A percentile compares a stretch with the other conserved stretches of the same genome.
Conservation (phyloP, 164 flowering plant genomes). For the Dillenia turbinata region DNA sequence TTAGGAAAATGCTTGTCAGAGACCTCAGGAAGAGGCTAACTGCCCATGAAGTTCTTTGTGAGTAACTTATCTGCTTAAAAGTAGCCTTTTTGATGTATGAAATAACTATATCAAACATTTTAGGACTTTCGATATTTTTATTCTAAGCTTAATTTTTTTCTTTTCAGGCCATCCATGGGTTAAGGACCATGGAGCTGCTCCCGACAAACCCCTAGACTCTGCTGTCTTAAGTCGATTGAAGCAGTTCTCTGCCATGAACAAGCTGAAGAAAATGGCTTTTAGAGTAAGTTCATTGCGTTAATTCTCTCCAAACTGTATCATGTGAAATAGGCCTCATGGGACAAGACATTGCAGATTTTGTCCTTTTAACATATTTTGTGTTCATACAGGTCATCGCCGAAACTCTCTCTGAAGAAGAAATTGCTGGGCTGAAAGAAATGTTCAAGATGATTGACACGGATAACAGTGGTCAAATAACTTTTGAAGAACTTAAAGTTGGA, state of each 20-base stretch:
- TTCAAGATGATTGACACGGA: constrained; percentile 87
- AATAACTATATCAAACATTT: background rate
- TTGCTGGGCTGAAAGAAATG: constrained; percentile 86
- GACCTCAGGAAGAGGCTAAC: constrained; percentile 67
- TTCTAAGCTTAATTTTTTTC: background rate
- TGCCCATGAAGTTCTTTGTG: constrained; percentile 80
- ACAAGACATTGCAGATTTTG: background rate
- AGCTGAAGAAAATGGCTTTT: constrained; percentile 84
- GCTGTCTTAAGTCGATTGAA: constrained; percentile 73
- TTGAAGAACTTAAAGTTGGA: constrained; percentile 82
- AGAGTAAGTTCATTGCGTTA: constrained; percentile 43
- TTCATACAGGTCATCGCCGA: constrained; percentile 71
- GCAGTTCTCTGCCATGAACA: constrained; percentile 84
- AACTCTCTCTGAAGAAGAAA: constrained; percentile 82
- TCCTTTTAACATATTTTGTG: background rate
- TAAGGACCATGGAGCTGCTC: constrained; percentile 66
- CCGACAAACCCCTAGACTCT: constrained; percentile 84
- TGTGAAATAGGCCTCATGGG: background rate
- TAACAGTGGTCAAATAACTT: constrained; percentile 84
- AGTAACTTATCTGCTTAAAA: constrained; percentile 22
- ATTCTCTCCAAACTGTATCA: background rate
- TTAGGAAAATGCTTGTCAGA: constrained; percentile 64
- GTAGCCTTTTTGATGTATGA: background rate
- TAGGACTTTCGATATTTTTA: too few relatives aligned
- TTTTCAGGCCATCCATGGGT: constrained; percentile 85